A percentile compares a stretch with the other conserved stretches of the same genome.
These are phyloP conservation scores for Earliella scabrosa DNA, from an alignment of 1,284 basidiomycete genomes.

Conservation along the genomic window DNA sequence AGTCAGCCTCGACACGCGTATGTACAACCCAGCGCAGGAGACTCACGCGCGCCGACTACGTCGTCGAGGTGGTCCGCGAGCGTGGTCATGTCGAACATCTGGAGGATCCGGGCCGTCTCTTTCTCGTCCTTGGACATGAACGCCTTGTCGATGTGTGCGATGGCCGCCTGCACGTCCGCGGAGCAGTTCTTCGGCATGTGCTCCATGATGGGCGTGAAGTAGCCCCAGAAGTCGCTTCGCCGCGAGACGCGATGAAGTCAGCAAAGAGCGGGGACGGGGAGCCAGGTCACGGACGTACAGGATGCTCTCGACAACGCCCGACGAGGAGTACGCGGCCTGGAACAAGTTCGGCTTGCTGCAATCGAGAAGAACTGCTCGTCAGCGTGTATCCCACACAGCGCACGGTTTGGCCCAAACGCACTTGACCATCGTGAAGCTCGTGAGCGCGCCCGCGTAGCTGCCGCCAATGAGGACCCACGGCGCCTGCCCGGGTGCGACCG, in stretches of 20 bases:
- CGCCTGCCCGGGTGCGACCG: slow-evolving; percentile 57
- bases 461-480: slow-evolving; percentile 75
- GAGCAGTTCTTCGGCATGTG: slow-evolving; percentile 76
- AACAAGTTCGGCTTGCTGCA: neutral
- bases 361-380: too few relatives aligned
- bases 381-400: too few relatives aligned
- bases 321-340: neutral
- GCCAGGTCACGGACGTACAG: neutral
- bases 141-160: slow-evolving; percentile 60
- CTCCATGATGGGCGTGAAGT: slow-evolving; percentile 58
- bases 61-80: neutral
- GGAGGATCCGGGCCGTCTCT: slow-evolving; percentile 55
- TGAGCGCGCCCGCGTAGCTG: slow-evolving; percentile 71
- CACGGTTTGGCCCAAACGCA: too few relatives aligned
- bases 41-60: neutral
- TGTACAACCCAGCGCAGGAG: too few relatives aligned
- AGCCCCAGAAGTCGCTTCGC: slow-evolving; percentile 58
- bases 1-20: too few relatives aligned
- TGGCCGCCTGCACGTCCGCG: slow-evolving; percentile 64
- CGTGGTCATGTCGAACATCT: slow-evolving; percentile 44
- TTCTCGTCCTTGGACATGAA: slow-evolving; percentile 46
- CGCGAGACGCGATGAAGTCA: neutral
- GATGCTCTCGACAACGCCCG: neutral
- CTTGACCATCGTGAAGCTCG: slow-evolving; percentile 21
- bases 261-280: too few relatives aligned